Base-by-base conservation (phyloP, 108 stramenopile species). In the Cyclotella cryptica region DNA sequence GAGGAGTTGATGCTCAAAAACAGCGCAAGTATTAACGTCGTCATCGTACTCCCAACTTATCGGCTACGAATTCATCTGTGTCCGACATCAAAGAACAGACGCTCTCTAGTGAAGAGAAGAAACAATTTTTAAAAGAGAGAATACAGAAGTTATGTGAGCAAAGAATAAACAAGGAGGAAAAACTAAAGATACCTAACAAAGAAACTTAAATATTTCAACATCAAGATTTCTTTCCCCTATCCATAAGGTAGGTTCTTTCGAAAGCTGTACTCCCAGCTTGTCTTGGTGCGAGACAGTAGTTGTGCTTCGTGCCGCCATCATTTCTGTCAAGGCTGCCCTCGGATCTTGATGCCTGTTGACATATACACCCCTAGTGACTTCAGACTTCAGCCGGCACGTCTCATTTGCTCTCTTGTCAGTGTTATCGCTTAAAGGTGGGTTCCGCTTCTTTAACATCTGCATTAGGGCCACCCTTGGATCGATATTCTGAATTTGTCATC, bases 21-120 rank as follows among this genome's bases (percentile, higher is more conserved):
- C 12, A 80, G 86, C 47, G 61, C 68, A n/a, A 67, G 72, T 5
- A 64, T 81, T 15, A 53, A 66, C 88, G 92, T 17, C 84, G 95
- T 17, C 95, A 96, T 74, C 59, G 93, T 45, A 62, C 75, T 52
- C 42, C 41, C 10, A 51, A 35, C 28, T 40, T 42, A 41, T 43
- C 39, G 42, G 19, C 44, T 60, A n/a, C 47, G 15, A 17, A 49
- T n/a, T 17, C 19, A 22, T 3, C 19, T 55, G 55, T 24, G 53
- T 30, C 65, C 14, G 17, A 22, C 3, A 6, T 29, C 35, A 26
- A 18, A 24, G 10, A 46, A 18, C 10, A 0, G 10, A 26, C 39
- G 18, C 6, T 78, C 7, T 75, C 81, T 17, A 27, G 61, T 13
- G 77, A 79, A 18, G 72, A 83, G 40, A 78, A 77, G 53, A 83